phyloP scores from a whole-genome alignment of 441 rosid species.

The Mallotus japonicus region DNA sequence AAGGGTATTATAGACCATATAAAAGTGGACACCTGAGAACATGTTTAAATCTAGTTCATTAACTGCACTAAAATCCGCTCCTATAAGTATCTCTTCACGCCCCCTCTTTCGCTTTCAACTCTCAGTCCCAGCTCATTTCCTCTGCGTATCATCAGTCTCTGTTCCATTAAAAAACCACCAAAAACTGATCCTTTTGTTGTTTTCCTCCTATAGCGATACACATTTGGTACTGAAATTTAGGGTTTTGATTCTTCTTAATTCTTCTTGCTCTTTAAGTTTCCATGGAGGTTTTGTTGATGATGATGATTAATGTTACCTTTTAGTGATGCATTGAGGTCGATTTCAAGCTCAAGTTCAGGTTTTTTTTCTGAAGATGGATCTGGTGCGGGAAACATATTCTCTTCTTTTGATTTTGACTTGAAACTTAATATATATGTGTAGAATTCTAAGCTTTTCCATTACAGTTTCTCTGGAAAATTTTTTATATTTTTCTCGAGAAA shows the following conservation, averaged over 20 bases:
- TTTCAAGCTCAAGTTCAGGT: slow-evolving; percentile 31
- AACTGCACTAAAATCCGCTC: slow-evolving; percentile 19
- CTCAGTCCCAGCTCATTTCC: neutral
- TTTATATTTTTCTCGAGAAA: slow-evolving; percentile 14
- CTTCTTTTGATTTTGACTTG: slow-evolving; percentile 10
- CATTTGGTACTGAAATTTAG: slow-evolving; percentile 1
- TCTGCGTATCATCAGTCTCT: neutral
- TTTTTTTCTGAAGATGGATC: slow-evolving; percentile 38
- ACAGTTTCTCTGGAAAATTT: too few species aligned
- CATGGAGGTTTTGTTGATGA: neutral
- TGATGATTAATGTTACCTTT: neutral
- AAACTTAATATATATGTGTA: too few species aligned
- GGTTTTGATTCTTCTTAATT: neutral
- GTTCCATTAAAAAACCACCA: slow-evolving; percentile 16
- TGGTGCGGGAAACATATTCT: slow-evolving; percentile 32
- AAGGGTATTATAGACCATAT: slow-evolving; percentile 10
- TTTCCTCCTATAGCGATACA: slow-evolving; percentile 16
- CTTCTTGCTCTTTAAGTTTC: neutral
- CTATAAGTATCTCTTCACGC: slow-evolving; percentile 21
- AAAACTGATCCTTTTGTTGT: neutral
- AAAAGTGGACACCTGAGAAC: neutral
- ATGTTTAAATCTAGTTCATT: slow-evolving; percentile 10
- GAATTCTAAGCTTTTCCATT: neutral
- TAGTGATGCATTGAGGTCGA: slow-evolving; percentile 4
- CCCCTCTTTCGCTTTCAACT: neutral